Conservation (phyloP, 331 rosid species). For the Prunus yedoensis region DNA sequence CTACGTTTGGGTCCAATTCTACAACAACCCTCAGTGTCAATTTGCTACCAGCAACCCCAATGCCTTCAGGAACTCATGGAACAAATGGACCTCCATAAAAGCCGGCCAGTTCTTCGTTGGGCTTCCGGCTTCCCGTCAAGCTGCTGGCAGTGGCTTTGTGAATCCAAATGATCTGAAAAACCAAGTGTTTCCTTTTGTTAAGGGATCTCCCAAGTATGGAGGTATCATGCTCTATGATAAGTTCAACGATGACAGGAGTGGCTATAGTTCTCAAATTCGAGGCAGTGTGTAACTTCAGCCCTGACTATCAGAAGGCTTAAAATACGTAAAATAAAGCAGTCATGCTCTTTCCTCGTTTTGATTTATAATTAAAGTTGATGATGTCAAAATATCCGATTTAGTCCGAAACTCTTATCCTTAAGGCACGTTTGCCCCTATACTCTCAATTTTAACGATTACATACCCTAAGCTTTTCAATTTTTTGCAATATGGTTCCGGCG, state of each 20-base stretch:
- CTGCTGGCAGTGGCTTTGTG: conserved; percentile 46
- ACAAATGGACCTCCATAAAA: conserved; percentile 18
- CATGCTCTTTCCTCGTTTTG: background rate
- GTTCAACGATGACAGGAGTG: background rate
- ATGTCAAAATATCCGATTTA: no score
- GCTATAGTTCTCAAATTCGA: conserved; percentile 25
- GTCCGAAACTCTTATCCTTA: no score
- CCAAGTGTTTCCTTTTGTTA: conserved; percentile 39
- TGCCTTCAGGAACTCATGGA: conserved; percentile 19
- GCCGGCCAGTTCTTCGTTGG: conserved; percentile 38
- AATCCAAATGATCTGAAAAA: background rate
- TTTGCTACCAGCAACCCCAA: background rate
- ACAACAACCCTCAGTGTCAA: background rate
- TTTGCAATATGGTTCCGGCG: no score
- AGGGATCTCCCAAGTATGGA: conserved; percentile 32
- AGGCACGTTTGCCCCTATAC: no score
- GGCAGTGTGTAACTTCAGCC: background rate
- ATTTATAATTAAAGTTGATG: background rate
- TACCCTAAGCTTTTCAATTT: no score
- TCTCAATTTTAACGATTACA: no score
- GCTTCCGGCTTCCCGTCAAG: conserved; percentile 35
- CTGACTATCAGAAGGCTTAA: no score
- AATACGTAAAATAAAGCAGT: background rate
- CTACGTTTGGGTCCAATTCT: conserved; percentile 26
- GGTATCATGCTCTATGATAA: conserved; percentile 41